Evolutionary conservation across 805 yeast species (phyloP), one percentile per base, ranked within the genome.

Genomic region (Lipomyces yamanashiensis): DNA sequence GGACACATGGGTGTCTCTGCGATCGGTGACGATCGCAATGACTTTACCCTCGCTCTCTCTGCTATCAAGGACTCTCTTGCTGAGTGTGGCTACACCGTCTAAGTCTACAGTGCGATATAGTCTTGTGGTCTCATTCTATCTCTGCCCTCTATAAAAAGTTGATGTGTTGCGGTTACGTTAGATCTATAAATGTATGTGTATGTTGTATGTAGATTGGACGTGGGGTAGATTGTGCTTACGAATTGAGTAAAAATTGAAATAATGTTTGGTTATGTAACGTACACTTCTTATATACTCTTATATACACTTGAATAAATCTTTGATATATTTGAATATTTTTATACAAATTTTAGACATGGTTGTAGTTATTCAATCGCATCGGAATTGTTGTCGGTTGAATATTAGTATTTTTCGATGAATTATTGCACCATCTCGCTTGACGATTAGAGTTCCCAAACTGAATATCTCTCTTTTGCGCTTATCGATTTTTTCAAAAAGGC

Each of bases 1-100:
- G 98, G 98, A 41, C 98, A 92, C 79, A 93, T 93, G 98, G 97
- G 98, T 67, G 87, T 85, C 63, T 83, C 92, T 53, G 89, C 87
- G 12, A 78, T 84, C 63, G 85, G 86, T 70, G 80, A 77, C 44
- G 76, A 78, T 59, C 79, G 84, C 65, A 81, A 81, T 40, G 89
- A 87, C 74, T 75, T 87, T 36, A 84, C 82, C 62, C 74, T 74
- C 60, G 84, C 83, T 45, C 78, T 81, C 63, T 74, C 76, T 37
- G 83, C 82, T 34, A 78, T 85, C 61, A 79, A 80, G 67, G 77
- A 76, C 53, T 80, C 81, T 0, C 79, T 87, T n/a, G 81, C 80
- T 10, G 85, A 87, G 60, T 88, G 88, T 1, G 98, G 98, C 0
- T 88, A 84, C 60, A 12, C 60, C 21, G 8, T 37, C 21, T 15